Percentiles rank a stretch among this genome's conserved stretches.
These are phyloP conservation scores for Umbelopsis vinacea DNA, from an alignment of 192 early-diverging fungal species.

Conservation along the genomic window DNA sequence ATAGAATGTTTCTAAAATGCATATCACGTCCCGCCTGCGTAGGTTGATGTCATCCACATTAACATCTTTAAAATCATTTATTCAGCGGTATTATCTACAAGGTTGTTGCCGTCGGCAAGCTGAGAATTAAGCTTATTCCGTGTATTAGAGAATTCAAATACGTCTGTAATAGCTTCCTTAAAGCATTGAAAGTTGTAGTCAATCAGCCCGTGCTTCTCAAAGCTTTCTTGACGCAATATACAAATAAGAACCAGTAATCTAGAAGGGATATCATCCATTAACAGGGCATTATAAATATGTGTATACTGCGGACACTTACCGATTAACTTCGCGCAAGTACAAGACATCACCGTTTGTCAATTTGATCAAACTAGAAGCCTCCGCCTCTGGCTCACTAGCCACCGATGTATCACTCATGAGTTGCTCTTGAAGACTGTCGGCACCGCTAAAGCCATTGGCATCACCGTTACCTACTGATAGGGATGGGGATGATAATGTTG, in stretches of 20 bases:
- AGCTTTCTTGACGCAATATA: slow-evolving; percentile 79
- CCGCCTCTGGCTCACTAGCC: slow-evolving; percentile 38
- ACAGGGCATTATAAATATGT: not conserved
- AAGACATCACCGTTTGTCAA: slow-evolving; percentile 82
- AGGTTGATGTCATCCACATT: not conserved
- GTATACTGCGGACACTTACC: slow-evolving; percentile 49
- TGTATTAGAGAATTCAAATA: slow-evolving; percentile 64
- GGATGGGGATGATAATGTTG: not conserved
- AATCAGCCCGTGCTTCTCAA: slow-evolving; percentile 82
- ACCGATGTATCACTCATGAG: not conserved
- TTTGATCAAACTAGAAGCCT: slow-evolving; percentile 70
- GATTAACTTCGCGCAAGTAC: slow-evolving; percentile 76
- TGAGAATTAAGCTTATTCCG: slow-evolving; percentile 28
- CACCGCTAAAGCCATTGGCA: not conserved
- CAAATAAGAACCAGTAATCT: slow-evolving; percentile 78
- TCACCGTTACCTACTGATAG: slow-evolving; percentile 4
- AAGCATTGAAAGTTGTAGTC: slow-evolving; percentile 90
- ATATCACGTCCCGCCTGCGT: too few relatives aligned
- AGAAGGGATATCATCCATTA: not conserved
- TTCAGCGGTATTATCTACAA: slow-evolving; percentile 21
- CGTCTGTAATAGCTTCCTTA: slow-evolving; percentile 78
- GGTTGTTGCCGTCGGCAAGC: slow-evolving; percentile 7
- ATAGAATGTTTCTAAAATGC: slow-evolving; percentile 1
- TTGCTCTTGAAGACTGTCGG: slow-evolving; percentile 16
- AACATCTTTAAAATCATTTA: not conserved